These are phyloP conservation scores for Bisporella sp. DNA, from an alignment of 2,329 filamentous ascomycete genomes.

Conservation along the genomic window DNA sequence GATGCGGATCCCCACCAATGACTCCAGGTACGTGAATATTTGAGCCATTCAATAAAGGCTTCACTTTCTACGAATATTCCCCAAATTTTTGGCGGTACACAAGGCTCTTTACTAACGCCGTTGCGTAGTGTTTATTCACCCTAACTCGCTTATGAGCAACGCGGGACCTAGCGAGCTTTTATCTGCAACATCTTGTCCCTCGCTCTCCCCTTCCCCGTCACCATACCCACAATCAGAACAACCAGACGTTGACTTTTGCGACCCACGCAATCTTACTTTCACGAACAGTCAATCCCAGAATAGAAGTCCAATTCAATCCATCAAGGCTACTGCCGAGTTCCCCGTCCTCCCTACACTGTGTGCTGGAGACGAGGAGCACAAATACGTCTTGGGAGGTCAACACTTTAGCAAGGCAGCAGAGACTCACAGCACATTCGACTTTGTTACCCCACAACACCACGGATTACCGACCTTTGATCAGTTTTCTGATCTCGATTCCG, in stretches of 20 bases:
- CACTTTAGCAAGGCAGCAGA: conserved; percentile 40
- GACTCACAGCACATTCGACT: conserved; percentile 40
- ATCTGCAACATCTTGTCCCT: conserved; percentile 69
- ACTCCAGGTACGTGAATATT: conserved; percentile 71
- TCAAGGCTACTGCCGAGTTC: conserved; percentile 51
- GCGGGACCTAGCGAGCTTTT: conserved; percentile 59
- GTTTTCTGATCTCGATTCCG: conserved; percentile 83
- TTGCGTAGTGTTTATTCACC: conserved; percentile 55
- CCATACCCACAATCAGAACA: conserved; percentile 65
- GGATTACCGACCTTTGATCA: conserved; percentile 73
- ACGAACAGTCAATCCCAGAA: conserved; percentile 35
- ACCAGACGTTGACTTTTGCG: conserved; percentile 73
- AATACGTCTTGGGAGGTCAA: conserved; percentile 39
- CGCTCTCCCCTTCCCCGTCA: conserved; percentile 79
- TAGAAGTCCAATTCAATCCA: conserved; percentile 22
- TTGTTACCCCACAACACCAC: conserved; percentile 39
- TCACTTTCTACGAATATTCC: neutral
- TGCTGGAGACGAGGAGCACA: conserved; percentile 55
- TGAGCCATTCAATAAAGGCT: neutral
- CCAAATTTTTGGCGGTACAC: too few species aligned
- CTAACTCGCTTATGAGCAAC: conserved; percentile 56
- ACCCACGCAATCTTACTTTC: conserved; percentile 83
- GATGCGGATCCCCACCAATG: conserved; percentile 74
- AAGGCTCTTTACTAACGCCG: conserved; percentile 2
- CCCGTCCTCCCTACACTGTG: conserved; percentile 55